Evolutionary conservation across 2,329 filamentous ascomycete genomes (phyloP).

Genomic region (Colletotrichum sp.): DNA sequence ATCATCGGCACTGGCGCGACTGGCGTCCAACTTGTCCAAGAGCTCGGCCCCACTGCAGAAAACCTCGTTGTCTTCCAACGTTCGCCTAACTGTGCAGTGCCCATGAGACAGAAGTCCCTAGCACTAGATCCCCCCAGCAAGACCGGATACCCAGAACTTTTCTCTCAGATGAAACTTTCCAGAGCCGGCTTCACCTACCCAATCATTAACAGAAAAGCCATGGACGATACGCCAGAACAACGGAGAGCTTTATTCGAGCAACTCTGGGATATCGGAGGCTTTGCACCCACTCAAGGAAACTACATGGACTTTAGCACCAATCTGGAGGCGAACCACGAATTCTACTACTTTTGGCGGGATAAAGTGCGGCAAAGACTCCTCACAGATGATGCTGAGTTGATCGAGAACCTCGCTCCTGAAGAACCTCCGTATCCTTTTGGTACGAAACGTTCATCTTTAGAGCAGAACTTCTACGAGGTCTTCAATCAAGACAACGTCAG

Average conservation of each 20-base stretch:
- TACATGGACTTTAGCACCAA: background rate
- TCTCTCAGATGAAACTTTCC: background rate
- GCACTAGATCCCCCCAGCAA: background rate
- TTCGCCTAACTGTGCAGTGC: constrained; percentile 21
- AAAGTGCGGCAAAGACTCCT: background rate
- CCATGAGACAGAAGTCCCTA: background rate
- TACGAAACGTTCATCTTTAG: constrained; percentile 45
- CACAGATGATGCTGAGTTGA: background rate
- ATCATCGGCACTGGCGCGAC: constrained; percentile 23
- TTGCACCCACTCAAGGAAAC: background rate
- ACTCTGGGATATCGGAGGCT: background rate
- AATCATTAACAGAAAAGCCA: background rate
- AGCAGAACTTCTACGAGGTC: constrained; percentile 48
- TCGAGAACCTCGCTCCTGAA: background rate
- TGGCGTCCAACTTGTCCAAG: constrained; percentile 25
- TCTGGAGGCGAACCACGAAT: background rate
- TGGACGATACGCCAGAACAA: background rate
- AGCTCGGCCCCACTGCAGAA: constrained; percentile 18
- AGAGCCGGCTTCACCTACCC: background rate
- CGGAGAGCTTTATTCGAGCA: background rate
- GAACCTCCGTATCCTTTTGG: background rate
- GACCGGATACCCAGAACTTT: background rate
- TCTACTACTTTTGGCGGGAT: background rate
- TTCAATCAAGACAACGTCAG: constrained; percentile 46
- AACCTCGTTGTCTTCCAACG: constrained; percentile 24